phyloP scores from a whole-genome alignment of 2,329 filamentous ascomycete genomes.

The Atkinsonella texensis region DNA sequence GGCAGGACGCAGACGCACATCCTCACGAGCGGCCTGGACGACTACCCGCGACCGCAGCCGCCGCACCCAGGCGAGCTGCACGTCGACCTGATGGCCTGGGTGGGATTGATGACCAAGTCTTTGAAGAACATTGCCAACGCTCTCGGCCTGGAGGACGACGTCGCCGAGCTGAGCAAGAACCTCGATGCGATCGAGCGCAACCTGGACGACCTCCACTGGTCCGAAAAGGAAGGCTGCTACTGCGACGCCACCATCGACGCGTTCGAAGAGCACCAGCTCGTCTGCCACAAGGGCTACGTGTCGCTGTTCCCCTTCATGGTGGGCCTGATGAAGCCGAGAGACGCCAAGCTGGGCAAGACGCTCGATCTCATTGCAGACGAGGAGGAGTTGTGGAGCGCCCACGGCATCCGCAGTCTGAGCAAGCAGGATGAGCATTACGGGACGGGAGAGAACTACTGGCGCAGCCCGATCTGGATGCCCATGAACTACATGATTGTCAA shows the following conservation, averaged over 20 bases:
- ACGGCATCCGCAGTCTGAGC: constrained; percentile 84
- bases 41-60: constrained; percentile 88
- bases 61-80: constrained; percentile 94
- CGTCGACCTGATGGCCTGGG: constrained; percentile 89
- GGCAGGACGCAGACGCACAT: constrained; percentile 80
- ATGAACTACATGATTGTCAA: constrained; percentile 84
- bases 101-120: constrained; percentile 90
- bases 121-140: constrained; percentile 67
- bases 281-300: constrained; percentile 95
- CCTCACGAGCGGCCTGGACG: constrained; percentile 85
- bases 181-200: constrained; percentile 72
- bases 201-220: constrained; percentile 90
- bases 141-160: constrained; percentile 68
- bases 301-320: constrained; percentile 87
- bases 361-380: constrained; percentile 70
- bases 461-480: constrained; percentile 88
- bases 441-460: constrained; percentile 94
- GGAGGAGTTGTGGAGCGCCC: constrained; percentile 77
- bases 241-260: constrained; percentile 94
- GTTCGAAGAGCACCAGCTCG: constrained; percentile 78
- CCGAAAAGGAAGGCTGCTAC: constrained; percentile 65
- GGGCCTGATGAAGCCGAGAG: constrained; percentile 63
- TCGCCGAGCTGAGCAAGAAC: constrained; percentile 56
- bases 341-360: constrained; percentile 60
- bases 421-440: constrained; percentile 73